Base-by-base conservation (phyloP, 352 stramenopile genomes). In the Globisporangium lucens region DNA sequence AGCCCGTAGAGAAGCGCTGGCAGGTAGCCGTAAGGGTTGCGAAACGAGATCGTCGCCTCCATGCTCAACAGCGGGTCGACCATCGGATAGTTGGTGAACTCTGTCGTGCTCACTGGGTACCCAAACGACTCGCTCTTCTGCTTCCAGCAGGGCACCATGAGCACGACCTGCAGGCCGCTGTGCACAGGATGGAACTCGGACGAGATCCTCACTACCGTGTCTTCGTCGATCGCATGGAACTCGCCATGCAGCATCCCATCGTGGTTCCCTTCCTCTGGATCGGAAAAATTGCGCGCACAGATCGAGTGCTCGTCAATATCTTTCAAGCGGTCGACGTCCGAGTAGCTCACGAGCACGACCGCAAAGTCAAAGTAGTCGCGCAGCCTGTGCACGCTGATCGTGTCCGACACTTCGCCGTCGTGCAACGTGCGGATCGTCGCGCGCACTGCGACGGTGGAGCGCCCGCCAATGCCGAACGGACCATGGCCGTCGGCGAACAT, bases 1-100 rank as follows among this genome's bases (percentile, higher is more conserved):
- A 95, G 76, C 20, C 88, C 89, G 41, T 85, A 94, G 35, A 95
- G 75, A 41, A 95, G 67, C 22, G 80, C 87, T 2, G 89, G 89
- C 2, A 97, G 58, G 66, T 90, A 97, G 12, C 89, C 89, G 61
- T 95, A 94, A 24, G 86, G 78, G 64, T 97, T 97, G 12, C 70
- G 67, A 63, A 97, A 97, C 12, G 79, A 72, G 49, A 94, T 79
- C 10, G 67, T 68, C 8, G 76, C 86, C 56, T 94, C 73, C 41
- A 94, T 71, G 67, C 71, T 71, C 36, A 94, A 72, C 66, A 94
- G 65, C 29, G 87, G 76, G n/a, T 92, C 82, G 43, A 75, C 67
- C 82, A 93, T 91, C 12, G 83, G 83, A 71, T 94, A 92, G 30
- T 75, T 71, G n/a, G 75, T 75, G 55, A 85, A 91, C 55, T 91